Evolutionary conservation across 768 basidiomycete species (phyloP), one percentile per base, ranked within the genome.

Genomic region (Tylopilus plumbeoviolaceoides): DNA sequence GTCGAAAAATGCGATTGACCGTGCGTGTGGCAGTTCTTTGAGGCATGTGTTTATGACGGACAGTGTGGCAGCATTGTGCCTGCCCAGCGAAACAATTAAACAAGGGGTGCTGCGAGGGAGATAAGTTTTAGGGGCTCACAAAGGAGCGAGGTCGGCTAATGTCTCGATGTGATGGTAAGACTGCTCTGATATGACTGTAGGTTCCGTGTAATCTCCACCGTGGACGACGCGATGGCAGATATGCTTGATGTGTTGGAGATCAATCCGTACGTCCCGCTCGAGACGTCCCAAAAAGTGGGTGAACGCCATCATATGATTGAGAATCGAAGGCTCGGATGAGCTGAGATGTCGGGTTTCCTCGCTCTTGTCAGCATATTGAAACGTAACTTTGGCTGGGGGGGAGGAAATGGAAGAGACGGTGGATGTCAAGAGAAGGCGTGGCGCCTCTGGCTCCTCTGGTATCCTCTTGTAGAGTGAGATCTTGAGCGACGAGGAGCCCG

Each of bases 401-500:
- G 79, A 64, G 30, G 80, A 78, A 35, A 88, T 81, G 57, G 79
- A 77, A n/a, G 80, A 75, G 39, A 83, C 73, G 35, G 77, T 76
- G 14, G 77, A 80, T 4, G 73, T 78, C 42, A 84, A 64, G 25
- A 82, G 50, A 33, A 83, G 75, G 5, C 73, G 70, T 9, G 75
- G 74, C 28, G 68, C 70, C 8, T 63, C 61, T 43, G 70, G 63
- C 49, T 58, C 57, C 1, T 64, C 56, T 18, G 57, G 52, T 27
- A 60, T 58, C 27, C 72, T 64, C 38, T 65, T 59, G 61, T 79
- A 93, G 42, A 93, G 78, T 11, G 87, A 83, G 42, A 88, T 80
- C 72, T 92, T 93, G 72, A 93, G 83, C 6, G 90, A 92, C 2
- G 90, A 92, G 0, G 89, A 91, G 36, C 90, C 90, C 6, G 90